phyloP scores from a whole-genome alignment of 2,329 filamentous ascomycete species.

The Cyphellophora attinorum region DNA sequence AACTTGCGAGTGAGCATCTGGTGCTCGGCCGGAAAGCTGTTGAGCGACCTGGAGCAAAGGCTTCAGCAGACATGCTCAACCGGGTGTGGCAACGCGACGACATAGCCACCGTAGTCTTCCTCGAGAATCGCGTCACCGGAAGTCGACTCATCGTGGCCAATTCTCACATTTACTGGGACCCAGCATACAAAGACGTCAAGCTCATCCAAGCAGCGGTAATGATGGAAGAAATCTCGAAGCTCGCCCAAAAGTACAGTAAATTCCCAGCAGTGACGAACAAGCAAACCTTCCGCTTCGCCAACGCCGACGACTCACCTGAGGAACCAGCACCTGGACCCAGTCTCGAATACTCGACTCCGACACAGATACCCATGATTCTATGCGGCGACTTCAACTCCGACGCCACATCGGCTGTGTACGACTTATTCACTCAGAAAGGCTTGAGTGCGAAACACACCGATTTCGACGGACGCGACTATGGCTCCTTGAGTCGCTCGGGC shows the following conservation, averaged over 20 bases:
- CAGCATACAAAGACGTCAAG: constrained; percentile 84
- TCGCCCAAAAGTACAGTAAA: constrained; percentile 75
- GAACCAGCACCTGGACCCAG: constrained; percentile 65
- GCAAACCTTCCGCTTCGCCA: constrained; percentile 40
- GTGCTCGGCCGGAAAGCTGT: constrained; percentile 89
- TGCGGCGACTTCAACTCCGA: constrained; percentile 96
- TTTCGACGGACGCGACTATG: constrained; percentile 72
- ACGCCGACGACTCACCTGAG: constrained; percentile 42
- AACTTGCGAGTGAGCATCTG: constrained; percentile 88
- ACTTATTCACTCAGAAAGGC: constrained; percentile 72
- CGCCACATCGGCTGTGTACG: constrained; percentile 78
- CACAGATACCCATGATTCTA: constrained; percentile 80
- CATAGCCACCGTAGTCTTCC: constrained; percentile 82
- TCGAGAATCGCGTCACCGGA: constrained; percentile 87
- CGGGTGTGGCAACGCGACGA: constrained; percentile 97
- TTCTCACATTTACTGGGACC: constrained; percentile 92
- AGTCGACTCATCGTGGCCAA: constrained; percentile 87
- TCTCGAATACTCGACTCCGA: constrained; percentile 73
- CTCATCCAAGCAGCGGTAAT: constrained; percentile 90
- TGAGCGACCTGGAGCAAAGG: constrained; percentile 92
- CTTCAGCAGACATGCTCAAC: constrained; percentile 95
- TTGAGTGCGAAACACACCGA: constrained; percentile 73
- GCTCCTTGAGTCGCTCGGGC: constrained; percentile 82
- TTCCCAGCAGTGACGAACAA: constrained; percentile 77
- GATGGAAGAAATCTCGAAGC: constrained; percentile 81